Evolutionary conservation across 371 early-diverging fungal species (phyloP).

Genomic region (Apophysomyces trapeziformis): DNA sequence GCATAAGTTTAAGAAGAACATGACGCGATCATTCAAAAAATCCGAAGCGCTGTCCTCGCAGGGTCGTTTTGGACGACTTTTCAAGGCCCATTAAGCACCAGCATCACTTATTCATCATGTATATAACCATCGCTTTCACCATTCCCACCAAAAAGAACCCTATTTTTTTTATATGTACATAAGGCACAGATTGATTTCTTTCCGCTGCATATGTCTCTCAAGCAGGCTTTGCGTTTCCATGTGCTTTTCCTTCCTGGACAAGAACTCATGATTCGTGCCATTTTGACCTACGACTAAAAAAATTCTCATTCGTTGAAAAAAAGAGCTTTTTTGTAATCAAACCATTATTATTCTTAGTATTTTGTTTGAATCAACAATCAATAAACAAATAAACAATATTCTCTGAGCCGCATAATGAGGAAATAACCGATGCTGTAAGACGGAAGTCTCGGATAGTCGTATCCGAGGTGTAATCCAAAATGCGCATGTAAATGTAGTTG

Average conservation of each 20-base stretch:
- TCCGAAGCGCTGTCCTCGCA: background rate
- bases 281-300: constrained; percentile 1
- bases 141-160: background rate
- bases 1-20: constrained; percentile 1
- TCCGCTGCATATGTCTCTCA: constrained; percentile 7
- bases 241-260: background rate
- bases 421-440: background rate
- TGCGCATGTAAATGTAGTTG: background rate
- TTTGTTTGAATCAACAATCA: background rate
- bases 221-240: constrained; percentile 10
- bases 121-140: background rate
- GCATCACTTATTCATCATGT: background rate
- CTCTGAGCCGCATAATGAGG: background rate
- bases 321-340: background rate
- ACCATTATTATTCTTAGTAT: background rate
- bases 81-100: constrained; percentile 1
- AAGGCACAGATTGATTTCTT: constrained; percentile 1
- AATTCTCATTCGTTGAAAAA: background rate
- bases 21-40: constrained; percentile 2
- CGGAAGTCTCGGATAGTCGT: background rate
- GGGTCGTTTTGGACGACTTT: background rate
- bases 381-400: constrained; percentile 6
- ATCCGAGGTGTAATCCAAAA: constrained; percentile 1
- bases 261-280: constrained; percentile 6
- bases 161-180: constrained; percentile 5